Conservation (phyloP, 2,329 filamentous ascomycete species). For the Scopulariopsis brevicaulis region DNA sequence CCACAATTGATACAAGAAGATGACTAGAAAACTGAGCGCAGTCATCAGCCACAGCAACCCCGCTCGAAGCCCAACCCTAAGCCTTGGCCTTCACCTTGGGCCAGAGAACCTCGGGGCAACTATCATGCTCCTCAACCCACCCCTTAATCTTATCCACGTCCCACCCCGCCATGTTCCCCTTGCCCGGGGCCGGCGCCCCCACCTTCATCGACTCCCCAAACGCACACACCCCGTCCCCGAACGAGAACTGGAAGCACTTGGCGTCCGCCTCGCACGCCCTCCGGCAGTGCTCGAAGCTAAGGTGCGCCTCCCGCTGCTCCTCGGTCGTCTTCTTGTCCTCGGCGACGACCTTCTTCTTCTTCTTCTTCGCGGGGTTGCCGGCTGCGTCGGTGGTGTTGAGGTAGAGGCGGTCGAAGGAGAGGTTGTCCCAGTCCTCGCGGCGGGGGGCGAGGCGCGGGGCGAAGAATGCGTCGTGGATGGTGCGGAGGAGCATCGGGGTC, state of each 20-base stretch:
- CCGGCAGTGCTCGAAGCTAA: slow-evolving; percentile 28
- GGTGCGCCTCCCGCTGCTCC: slow-evolving; percentile 27
- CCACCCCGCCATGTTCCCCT: slow-evolving; percentile 27
- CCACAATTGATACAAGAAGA: too few relatives aligned
- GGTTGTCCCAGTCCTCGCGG: slow-evolving; percentile 41
- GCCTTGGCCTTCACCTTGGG: background rate
- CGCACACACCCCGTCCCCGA: slow-evolving; percentile 24
- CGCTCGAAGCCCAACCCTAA: too few relatives aligned
- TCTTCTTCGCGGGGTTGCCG: slow-evolving; percentile 17
- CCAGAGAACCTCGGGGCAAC: slow-evolving; percentile 15
- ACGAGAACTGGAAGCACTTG: slow-evolving; percentile 29
- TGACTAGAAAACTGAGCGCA: too few relatives aligned
- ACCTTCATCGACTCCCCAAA: slow-evolving; percentile 22
- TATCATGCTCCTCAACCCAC: slow-evolving; percentile 24
- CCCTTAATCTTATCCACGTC: slow-evolving; percentile 23
- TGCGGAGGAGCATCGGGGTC: slow-evolving; percentile 27
- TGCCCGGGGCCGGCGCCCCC: slow-evolving; percentile 20
- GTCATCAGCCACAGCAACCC: too few relatives aligned
- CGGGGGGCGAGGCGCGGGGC: slow-evolving; percentile 22
- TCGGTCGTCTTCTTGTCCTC: slow-evolving; percentile 16
- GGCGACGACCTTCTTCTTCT: slow-evolving; percentile 19
- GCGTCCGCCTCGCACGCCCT: slow-evolving; percentile 26
- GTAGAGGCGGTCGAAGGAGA: slow-evolving; percentile 31
- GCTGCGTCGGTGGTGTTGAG: slow-evolving; percentile 16
- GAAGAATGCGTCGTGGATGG: slow-evolving; percentile 35